These are phyloP conservation scores for Lentinus brumalis DNA, from an alignment of 768 basidiomycete genomes.

Conservation along the genomic window DNA sequence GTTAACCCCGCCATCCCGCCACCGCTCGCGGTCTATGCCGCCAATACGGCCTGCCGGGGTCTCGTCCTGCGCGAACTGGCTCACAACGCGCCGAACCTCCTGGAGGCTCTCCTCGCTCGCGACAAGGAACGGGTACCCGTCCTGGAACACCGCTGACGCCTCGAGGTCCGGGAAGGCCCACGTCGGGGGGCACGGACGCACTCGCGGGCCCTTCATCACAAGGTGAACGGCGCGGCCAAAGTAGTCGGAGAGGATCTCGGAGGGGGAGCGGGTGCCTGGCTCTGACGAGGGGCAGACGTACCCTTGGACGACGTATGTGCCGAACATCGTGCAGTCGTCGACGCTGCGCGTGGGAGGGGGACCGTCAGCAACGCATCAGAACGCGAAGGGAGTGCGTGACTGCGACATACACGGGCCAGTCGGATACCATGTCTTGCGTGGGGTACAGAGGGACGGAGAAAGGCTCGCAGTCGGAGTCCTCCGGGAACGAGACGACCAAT, in stretches of 20 bases:
- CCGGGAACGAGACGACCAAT: constrained; percentile 62
- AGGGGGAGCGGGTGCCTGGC: constrained; percentile 44
- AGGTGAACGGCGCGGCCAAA: constrained; percentile 63
- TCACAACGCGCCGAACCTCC: constrained; percentile 51
- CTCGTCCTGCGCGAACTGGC: constrained; percentile 50
- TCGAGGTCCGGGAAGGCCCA: constrained; percentile 56
- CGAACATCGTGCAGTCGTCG: constrained; percentile 54
- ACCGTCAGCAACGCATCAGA: not conserved
- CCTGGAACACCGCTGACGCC: constrained; percentile 62
- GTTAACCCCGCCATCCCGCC: constrained; percentile 50
- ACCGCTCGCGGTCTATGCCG: constrained; percentile 39
- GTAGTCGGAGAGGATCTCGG: constrained; percentile 60
- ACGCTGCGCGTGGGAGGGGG: constrained; percentile 44
- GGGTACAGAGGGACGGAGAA: constrained; percentile 66
- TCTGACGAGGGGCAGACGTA: constrained; percentile 51
- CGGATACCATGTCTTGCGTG: constrained; percentile 44
- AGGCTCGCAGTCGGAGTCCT: constrained; percentile 53
- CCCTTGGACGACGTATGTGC: constrained; percentile 54
- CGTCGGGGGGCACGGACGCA: constrained; percentile 55
- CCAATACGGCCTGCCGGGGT: constrained; percentile 18
- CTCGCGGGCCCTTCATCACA: constrained; percentile 63
- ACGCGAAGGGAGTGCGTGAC: not conserved
- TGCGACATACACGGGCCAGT: constrained; percentile 58
- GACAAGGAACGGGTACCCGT: constrained; percentile 70
- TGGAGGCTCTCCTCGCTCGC: constrained; percentile 67